Conservation (phyloP, 1,284 basidiomycete genomes). For the Golubevia pallescens region DNA sequence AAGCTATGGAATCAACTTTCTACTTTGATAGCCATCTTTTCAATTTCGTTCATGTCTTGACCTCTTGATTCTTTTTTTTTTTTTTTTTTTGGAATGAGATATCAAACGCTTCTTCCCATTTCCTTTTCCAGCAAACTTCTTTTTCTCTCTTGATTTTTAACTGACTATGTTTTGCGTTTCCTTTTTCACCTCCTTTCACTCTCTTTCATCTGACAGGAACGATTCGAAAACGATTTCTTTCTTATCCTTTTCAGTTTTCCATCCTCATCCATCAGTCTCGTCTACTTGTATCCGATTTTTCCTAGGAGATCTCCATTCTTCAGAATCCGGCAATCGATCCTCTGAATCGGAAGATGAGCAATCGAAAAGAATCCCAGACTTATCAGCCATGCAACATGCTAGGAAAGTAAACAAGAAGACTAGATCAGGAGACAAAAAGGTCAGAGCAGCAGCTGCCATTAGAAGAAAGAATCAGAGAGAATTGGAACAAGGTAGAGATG, state of each 20-base stretch:
- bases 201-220: conserved; percentile 69
- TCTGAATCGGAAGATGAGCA: conserved; percentile 30
- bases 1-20: too few relatives aligned
- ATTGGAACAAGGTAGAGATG: conserved; percentile 30
- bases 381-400: conserved; percentile 47
- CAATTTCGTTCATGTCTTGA: too few relatives aligned
- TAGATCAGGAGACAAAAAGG: conserved; percentile 45
- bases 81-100: too few relatives aligned
- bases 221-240: conserved; percentile 94
- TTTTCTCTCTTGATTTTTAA: neutral
- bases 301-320: conserved; percentile 71
- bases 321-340: conserved; percentile 27
- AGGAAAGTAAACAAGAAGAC: conserved; percentile 62
- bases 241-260: conserved; percentile 87
- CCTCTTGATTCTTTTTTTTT: neutral
- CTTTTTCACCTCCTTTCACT: too few relatives aligned
- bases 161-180: too few relatives aligned
- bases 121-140: neutral
- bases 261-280: conserved; percentile 92
- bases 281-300: conserved; percentile 97
- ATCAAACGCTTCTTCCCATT: neutral
- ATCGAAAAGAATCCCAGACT: conserved; percentile 28
- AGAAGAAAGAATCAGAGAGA: conserved; percentile 40
- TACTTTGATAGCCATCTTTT: too few relatives aligned
- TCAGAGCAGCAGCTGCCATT: conserved; percentile 47